Conservation (phyloP, 495 filamentous ascomycete genomes). For the Trichoderma virens region DNA sequence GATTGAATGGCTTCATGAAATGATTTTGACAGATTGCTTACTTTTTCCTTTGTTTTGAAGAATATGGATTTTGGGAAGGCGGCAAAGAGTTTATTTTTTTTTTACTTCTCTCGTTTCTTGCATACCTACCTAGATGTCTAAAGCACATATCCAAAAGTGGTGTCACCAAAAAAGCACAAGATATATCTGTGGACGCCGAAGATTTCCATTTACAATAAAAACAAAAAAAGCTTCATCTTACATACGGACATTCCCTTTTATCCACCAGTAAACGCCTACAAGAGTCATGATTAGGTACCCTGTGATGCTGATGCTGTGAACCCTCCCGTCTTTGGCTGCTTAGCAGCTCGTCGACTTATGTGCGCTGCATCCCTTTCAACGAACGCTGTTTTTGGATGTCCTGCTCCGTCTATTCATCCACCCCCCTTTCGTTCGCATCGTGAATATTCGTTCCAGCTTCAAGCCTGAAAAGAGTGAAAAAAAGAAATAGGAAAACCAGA, state of each 20-base stretch:
- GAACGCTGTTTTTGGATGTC: not conserved
- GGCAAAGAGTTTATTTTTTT: not conserved
- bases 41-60: not conserved
- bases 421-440: not conserved
- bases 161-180: not conserved
- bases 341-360: not conserved
- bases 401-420: not conserved
- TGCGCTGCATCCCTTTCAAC: not conserved
- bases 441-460: not conserved
- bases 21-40: slow-evolving; percentile 1
- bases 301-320: not conserved
- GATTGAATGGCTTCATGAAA: slow-evolving; percentile 1
- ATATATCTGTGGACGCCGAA: no score
- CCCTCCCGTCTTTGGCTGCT: not conserved
- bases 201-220: not conserved
- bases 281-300: slow-evolving; percentile 3
- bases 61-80: not conserved
- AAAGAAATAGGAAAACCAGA: not conserved
- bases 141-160: no score
- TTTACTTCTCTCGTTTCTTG: not conserved
- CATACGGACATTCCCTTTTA: not conserved
- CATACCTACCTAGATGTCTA: not conserved
- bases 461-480: not conserved
- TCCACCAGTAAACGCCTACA: not conserved
- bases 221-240: not conserved